phyloP scores from a whole-genome alignment of 2,329 filamentous ascomycete species.

The Calonectria pseudoturangicola region DNA sequence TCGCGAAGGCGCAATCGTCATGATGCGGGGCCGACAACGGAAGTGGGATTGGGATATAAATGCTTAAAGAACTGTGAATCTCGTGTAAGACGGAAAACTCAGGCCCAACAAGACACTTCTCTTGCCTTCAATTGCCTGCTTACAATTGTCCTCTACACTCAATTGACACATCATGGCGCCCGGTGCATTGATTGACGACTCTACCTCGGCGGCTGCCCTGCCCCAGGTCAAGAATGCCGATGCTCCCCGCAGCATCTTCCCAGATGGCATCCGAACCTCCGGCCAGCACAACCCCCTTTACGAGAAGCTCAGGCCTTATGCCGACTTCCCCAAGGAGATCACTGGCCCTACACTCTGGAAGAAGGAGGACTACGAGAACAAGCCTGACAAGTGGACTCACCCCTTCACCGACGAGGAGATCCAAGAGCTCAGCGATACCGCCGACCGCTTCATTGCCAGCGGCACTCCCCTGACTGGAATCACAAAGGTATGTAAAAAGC shows the following conservation, averaged over 20 bases:
- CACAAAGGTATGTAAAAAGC: slow-evolving; percentile 50
- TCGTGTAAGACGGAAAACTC: neutral
- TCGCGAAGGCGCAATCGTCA: slow-evolving; percentile 51
- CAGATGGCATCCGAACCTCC: slow-evolving; percentile 71
- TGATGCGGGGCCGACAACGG: slow-evolving; percentile 48
- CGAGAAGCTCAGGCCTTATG: slow-evolving; percentile 78
- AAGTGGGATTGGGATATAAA: slow-evolving; percentile 46
- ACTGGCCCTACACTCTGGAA: slow-evolving; percentile 84
- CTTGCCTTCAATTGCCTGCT: slow-evolving; percentile 34
- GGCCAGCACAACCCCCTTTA: slow-evolving; percentile 85
- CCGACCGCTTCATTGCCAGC: slow-evolving; percentile 81
- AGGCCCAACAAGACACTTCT: neutral
- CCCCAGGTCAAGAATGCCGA: slow-evolving; percentile 52
- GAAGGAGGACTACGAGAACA: slow-evolving; percentile 77
- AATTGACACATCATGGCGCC: slow-evolving; percentile 1
- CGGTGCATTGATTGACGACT: slow-evolving; percentile 20
- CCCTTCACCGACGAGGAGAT: slow-evolving; percentile 80
- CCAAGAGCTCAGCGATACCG: slow-evolving; percentile 77
- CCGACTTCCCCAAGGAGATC: slow-evolving; percentile 82
- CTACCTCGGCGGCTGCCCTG: slow-evolving; percentile 52
- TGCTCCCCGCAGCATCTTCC: slow-evolving; percentile 60
- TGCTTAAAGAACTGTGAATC: slow-evolving; percentile 17
- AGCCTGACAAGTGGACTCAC: slow-evolving; percentile 84
- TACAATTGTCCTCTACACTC: neutral
- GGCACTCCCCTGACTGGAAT: slow-evolving; percentile 83